Evolutionary conservation across 768 basidiomycete species (phyloP), one percentile per base, ranked within the genome.

Genomic region (Lactarius sp.): DNA sequence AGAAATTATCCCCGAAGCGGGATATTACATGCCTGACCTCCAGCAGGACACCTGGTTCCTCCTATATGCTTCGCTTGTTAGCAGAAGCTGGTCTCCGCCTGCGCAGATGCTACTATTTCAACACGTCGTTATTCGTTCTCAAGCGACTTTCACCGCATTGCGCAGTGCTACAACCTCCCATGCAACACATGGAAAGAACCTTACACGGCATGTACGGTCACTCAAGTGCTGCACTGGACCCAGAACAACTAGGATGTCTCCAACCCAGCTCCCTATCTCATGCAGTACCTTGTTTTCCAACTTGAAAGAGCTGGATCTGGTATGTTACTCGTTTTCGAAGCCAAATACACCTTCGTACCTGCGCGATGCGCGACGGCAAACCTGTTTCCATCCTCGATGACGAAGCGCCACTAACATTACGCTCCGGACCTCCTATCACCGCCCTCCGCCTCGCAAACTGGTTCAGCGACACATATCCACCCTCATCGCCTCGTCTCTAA

Each of bases 81-180:
- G 82, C 78, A 79, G 76, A 71, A 77, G 80, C 31, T 90, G 89
- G 88, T 82, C 86, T 1, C 68, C 74, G n/a, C 75, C 80, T 34
- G 80, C 85, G 0, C 88, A 91, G 73, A 82, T 79, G 61, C 78
- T 87, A 18, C 76, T 90, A 52, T 90, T 89, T 73, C 77, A 77
- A 60, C 74, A 77, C 52, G 81, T 88, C 60, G 75, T 75, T 36
- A 79, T 90, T 51, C 75, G 77, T 55, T 83, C 81, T 42, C 80
- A 82, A 68, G 71, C 74, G 16, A 80, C 83, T 2, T 85, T 80
- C 73, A 75, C 75, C 49, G 76, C 84, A 0, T 88, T 91, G 73
- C 71, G 74, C 51, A 70, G 69, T 18, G 82, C 87, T 6, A 78
- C 84, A 58, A 75, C 82, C 58, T 77, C 75, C 46, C 71, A 77